These are phyloP conservation scores for Pelargonium australe DNA, from an alignment of 441 rosid species.

Conservation along the genomic window DNA sequence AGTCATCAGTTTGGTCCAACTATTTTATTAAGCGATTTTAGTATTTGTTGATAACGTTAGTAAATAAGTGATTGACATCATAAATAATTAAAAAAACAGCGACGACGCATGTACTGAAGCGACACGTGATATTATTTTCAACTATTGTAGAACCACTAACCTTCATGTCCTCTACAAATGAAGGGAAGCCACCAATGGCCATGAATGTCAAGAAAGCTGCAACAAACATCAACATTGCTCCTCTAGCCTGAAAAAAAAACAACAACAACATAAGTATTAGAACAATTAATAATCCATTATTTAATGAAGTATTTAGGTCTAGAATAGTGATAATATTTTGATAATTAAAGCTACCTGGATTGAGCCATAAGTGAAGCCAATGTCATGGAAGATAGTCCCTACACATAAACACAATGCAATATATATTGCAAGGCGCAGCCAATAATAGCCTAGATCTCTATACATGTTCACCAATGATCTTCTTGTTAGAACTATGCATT, in stretches of 20 bases:
- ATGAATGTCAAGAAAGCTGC: slow-evolving; percentile 53
- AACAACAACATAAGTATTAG: too few species aligned
- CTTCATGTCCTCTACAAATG: slow-evolving; percentile 68
- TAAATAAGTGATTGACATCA: too few species aligned
- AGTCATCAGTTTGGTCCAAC: too few species aligned
- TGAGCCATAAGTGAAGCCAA: slow-evolving; percentile 35
- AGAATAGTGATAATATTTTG: neutral
- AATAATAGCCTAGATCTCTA: slow-evolving; percentile 57
- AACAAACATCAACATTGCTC: slow-evolving; percentile 44
- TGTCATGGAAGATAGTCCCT: slow-evolving; percentile 33
- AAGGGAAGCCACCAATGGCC: slow-evolving; percentile 64
- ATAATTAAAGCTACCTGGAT: slow-evolving; percentile 31
- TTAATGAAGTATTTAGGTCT: neutral
- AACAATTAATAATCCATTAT: neutral
- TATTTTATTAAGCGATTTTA: too few species aligned
- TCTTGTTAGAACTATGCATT: slow-evolving; percentile 35
- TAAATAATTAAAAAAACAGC: too few species aligned
- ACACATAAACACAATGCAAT: slow-evolving; percentile 32
- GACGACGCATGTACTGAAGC: too few species aligned
- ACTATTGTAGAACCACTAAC: slow-evolving; percentile 15
- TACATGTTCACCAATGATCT: slow-evolving; percentile 56
- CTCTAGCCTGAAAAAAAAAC: slow-evolving; percentile 58
- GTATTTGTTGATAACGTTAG: too few species aligned
- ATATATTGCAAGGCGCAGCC: slow-evolving; percentile 49
- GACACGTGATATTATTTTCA: too few species aligned